Evolutionary conservation across 805 yeast species (phyloP).

Genomic region (Scheffersomyces coipomensis): DNA sequence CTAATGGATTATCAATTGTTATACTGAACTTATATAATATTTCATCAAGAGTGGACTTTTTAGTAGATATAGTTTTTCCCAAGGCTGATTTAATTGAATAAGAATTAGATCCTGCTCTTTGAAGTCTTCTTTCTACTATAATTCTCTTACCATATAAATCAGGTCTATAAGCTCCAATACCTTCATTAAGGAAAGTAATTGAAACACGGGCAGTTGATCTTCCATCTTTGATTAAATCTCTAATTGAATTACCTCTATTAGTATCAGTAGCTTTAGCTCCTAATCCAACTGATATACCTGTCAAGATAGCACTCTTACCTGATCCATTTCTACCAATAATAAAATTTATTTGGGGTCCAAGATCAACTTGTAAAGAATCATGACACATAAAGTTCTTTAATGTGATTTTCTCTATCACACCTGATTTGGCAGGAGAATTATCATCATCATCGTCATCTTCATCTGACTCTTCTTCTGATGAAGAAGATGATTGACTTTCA

Average conservation of each 20-base stretch:
- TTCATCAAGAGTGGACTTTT: conserved; percentile 62
- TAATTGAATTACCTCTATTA: conserved; percentile 73
- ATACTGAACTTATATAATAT: conserved; percentile 72
- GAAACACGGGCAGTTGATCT: conserved; percentile 63
- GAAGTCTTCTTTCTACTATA: conserved; percentile 65
- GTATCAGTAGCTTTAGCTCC: conserved; percentile 90
- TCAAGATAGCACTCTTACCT: conserved; percentile 85
- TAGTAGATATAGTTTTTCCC: conserved; percentile 56
- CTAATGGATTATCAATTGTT: conserved; percentile 86
- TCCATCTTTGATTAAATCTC: conserved; percentile 76
- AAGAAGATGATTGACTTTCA: background rate
- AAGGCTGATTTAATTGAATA: conserved; percentile 55
- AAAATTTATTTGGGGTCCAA: conserved; percentile 81
- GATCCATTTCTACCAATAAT: conserved; percentile 90
- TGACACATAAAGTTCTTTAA: conserved; percentile 89
- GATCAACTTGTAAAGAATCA: conserved; percentile 66
- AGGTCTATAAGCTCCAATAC: conserved; percentile 62
- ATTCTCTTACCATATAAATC: conserved; percentile 69
- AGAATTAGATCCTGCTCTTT: conserved; percentile 42
- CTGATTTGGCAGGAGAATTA: conserved; percentile 46
- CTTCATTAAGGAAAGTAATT: conserved; percentile 63
- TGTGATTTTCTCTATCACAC: conserved; percentile 62
- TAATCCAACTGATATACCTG: conserved; percentile 82
- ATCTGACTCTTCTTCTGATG: conserved; percentile 6
- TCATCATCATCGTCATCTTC: conserved; percentile 11